These are phyloP conservation scores for Syncephalastrum contaminatum DNA, from an alignment of 371 early-diverging fungal genomes.

Conservation along the genomic window DNA sequence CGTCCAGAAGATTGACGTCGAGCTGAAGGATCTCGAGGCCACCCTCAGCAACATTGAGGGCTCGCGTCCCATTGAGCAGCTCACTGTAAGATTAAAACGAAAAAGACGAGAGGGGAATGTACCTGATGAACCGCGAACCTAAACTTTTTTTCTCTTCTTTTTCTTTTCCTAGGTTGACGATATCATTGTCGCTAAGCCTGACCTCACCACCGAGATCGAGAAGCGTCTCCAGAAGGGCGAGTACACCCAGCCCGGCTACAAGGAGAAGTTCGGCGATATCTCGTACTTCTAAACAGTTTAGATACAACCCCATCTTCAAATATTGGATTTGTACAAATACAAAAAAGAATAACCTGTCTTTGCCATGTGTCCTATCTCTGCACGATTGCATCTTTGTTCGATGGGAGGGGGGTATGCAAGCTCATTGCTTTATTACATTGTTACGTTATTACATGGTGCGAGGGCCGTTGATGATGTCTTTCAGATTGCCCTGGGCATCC, in stretches of 20 bases:
- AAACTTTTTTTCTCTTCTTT: background rate
- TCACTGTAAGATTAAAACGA: constrained; percentile 64
- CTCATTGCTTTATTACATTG: constrained; percentile 7
- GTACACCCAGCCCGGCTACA: constrained; percentile 92
- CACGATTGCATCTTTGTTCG: no score
- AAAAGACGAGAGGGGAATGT: background rate
- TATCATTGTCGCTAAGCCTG: constrained; percentile 91
- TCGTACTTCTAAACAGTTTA: constrained; percentile 64
- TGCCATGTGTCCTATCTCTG: constrained; percentile 6
- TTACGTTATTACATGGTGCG: constrained; percentile 33
- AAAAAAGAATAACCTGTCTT: constrained; percentile 10
- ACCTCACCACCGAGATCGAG: constrained; percentile 83
- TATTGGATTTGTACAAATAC: constrained; percentile 1
- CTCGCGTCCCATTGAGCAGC: constrained; percentile 92
- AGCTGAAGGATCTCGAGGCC: constrained; percentile 85
- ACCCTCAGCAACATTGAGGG: constrained; percentile 91
- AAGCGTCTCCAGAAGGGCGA: constrained; percentile 89
- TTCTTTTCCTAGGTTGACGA: constrained; percentile 77
- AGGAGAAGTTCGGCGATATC: constrained; percentile 86
- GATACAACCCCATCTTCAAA: constrained; percentile 3
- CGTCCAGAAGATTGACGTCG: constrained; percentile 79
- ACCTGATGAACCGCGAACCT: background rate
- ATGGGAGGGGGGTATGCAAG: background rate
- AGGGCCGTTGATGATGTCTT: constrained; percentile 62
- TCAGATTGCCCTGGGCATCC: constrained; percentile 69